Conservation (phyloP, 257 asterid genomes). For the Avicennia marina region DNA sequence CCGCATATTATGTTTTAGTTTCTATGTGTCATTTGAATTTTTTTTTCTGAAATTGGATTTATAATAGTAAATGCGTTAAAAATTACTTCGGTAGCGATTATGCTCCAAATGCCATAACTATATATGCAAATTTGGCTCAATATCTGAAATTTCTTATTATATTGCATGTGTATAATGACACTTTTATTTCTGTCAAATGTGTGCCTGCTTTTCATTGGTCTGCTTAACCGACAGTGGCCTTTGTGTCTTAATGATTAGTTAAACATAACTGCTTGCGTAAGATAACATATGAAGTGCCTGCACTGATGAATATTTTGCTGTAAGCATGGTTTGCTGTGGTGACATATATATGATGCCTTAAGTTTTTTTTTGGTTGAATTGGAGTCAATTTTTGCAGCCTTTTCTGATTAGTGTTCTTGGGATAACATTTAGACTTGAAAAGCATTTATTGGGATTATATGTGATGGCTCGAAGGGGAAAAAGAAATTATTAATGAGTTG, state of each 20-base stretch:
- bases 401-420: slow-evolving; percentile 8
- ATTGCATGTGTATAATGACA: neutral
- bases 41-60: too few species aligned
- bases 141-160: neutral
- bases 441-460: neutral
- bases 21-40: too few species aligned
- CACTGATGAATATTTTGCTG: too few species aligned
- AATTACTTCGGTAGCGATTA: too few species aligned
- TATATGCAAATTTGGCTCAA: slow-evolving; percentile 1
- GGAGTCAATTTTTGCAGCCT: neutral
- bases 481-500: neutral
- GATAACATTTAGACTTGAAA: neutral
- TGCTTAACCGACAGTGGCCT: slow-evolving; percentile 5
- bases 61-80: too few species aligned
- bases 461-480: neutral
- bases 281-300: too few species aligned
- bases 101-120: neutral
- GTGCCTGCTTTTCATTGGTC: neutral
- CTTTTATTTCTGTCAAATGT: neutral
- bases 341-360: too few species aligned
- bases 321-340: too few species aligned
- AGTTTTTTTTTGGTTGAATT: too few species aligned
- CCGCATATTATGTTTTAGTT: too few species aligned
- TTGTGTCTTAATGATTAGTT: neutral
- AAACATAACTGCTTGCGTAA: too few species aligned